Base-by-base conservation (phyloP, 2,329 filamentous ascomycete genomes). In the Keithomyces neogunnii region DNA sequence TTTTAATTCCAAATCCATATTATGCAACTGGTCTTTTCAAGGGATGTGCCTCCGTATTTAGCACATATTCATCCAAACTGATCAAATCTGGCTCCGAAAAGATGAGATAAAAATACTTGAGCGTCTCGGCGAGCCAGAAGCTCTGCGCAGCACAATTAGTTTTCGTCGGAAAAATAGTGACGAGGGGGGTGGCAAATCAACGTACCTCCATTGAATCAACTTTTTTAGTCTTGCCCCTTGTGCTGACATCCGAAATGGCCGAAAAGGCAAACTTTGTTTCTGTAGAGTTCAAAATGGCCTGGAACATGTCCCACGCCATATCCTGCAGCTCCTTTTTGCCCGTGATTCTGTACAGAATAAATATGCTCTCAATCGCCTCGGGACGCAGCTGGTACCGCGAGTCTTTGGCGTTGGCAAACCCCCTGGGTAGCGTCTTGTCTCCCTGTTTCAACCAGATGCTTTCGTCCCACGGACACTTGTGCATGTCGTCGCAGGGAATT, bases 21-120 rank as follows among this genome's bases (percentile, higher is more conserved):
- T 38, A 39, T 4, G 38, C 28, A 26, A 11, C n/a, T 6, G 40
- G 40, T 44, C 40, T 44, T 44, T 44, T 44, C 40, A 55, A 33
- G 5, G 54, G 51, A 52, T 60, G 42, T 2, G 73, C 75, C 58
- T 77, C 75, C 0, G 76, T 78, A 49, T 77, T 78, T 33, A 82
- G 64, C 38, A 88, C 81, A 64, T 73, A 88, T 7, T 86, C 76
- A 64, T 89, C 85, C 61, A 89, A 64, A 60, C 75, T 85, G 36
- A 86, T 71, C 33, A 82, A 59, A 26, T 77, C 73, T 0, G 81
- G 78, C 13, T 84, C 76, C 26, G 78, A 81, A 58, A 88, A 89
- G 30, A 88, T 76, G 47, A 88, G 63, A 57, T 85, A 89, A 51
- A 88, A 87, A 56, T 88, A 88, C 66, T 88, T 89, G 52, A 89